Conservation (phyloP, 2,329 filamentous ascomycete species). For the Xylaria sp. region DNA sequence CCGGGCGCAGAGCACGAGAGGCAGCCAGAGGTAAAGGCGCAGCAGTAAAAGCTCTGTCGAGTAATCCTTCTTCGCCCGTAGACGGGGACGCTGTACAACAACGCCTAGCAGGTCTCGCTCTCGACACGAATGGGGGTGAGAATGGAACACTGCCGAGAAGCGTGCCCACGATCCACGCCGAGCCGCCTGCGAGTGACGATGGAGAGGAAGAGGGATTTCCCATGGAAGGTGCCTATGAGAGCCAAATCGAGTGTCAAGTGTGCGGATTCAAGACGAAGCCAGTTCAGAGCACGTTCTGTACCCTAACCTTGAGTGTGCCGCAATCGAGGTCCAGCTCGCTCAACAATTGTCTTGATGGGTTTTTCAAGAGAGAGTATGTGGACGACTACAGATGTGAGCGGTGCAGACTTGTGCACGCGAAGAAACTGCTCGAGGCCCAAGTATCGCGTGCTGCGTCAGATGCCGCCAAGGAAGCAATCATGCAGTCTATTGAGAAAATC, state of each 20-base stretch:
- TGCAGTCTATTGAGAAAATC: constrained; percentile 72
- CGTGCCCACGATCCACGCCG: constrained; percentile 37
- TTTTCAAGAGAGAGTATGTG: constrained; percentile 95
- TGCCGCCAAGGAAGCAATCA: constrained; percentile 61
- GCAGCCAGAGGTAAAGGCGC: constrained; percentile 59
- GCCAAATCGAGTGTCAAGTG: constrained; percentile 91
- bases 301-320: constrained; percentile 90
- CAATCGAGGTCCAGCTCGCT: constrained; percentile 83
- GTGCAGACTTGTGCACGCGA: constrained; percentile 86
- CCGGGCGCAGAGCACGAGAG: constrained; percentile 77
- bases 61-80: constrained; percentile 38
- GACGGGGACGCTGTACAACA: constrained; percentile 48
- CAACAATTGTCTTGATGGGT: constrained; percentile 88
- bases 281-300: constrained; percentile 86
- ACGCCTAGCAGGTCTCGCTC: constrained; percentile 48
- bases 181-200: constrained; percentile 44
- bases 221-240: constrained; percentile 90
- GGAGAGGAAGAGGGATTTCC: constrained; percentile 78
- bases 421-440: constrained; percentile 71
- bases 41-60: constrained; percentile 18
- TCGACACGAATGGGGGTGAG: constrained; percentile 35
- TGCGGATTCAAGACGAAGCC: constrained; percentile 92
- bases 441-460: constrained; percentile 65
- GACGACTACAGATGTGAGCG: constrained; percentile 97
- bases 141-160: constrained; percentile 6